phyloP scores from a whole-genome alignment of 495 filamentous ascomycete genomes.

The Penicillium dipodomyicola region DNA sequence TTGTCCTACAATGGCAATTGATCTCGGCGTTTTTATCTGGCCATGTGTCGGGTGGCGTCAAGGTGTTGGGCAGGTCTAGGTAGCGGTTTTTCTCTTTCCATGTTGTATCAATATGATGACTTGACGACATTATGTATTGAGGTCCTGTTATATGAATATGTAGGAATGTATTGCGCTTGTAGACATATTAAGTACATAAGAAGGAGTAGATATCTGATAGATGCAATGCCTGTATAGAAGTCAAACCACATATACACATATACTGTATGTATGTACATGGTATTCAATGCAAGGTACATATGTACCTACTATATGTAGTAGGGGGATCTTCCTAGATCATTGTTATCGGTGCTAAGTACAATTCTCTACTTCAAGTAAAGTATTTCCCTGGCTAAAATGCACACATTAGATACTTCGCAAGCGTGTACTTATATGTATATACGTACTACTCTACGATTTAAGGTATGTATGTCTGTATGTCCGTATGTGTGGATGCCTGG shows the following conservation, averaged over 20 bases:
- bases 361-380: too few species aligned
- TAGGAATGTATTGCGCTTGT: not conserved
- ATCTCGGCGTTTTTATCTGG: not conserved
- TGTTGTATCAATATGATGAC: conserved; percentile 5
- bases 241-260: too few species aligned
- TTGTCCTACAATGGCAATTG: not conserved
- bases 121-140: not conserved
- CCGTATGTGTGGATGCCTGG: not conserved
- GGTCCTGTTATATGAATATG: not conserved
- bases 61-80: not conserved
- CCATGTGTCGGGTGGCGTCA: not conserved
- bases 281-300: too few species aligned
- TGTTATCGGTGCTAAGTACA: too few species aligned
- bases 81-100: not conserved
- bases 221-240: too few species aligned
- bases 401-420: not conserved
- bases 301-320: too few species aligned
- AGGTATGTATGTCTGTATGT: not conserved
- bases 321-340: too few species aligned
- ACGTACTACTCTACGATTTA: not conserved
- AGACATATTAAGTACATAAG: too few species aligned
- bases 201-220: too few species aligned
- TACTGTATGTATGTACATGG: too few species aligned
- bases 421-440: too few species aligned
- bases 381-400: too few species aligned